Percentiles rank a stretch among this genome's conserved stretches.
Conservation (phyloP, 495 filamentous ascomycete genomes). For the Annulohypoxylon nitens region DNA sequence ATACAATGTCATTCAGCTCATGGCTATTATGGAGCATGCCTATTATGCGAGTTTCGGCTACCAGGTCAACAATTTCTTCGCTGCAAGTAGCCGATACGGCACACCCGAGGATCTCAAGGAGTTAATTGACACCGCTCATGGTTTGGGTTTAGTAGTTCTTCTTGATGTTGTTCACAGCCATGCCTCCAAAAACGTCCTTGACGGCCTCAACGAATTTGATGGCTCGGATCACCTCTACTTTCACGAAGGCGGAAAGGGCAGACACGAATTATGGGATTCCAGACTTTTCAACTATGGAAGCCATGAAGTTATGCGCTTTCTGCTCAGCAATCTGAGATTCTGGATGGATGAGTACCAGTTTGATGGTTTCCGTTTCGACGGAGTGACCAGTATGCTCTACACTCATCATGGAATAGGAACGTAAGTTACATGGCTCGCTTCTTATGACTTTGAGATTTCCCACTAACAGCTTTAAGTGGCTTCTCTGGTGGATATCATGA, state of each 20-base stretch:
- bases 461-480: conserved; percentile 67
- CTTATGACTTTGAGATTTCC: not conserved
- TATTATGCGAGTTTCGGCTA: conserved; percentile 99
- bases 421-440: conserved; percentile 68
- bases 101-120: conserved; percentile 96
- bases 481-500: conserved; percentile 99
- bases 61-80: conserved; percentile 98
- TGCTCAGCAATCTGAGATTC: conserved; percentile 94
- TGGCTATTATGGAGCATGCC: conserved; percentile 99
- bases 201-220: conserved; percentile 95
- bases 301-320: conserved; percentile 93
- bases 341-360: conserved; percentile 99
- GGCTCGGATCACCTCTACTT: conserved; percentile 96
- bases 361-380: conserved; percentile 97
- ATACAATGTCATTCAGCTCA: conserved; percentile 98
- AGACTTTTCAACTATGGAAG: conserved; percentile 96
- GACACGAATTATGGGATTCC: conserved; percentile 95
- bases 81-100: conserved; percentile 95
- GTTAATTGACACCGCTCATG: conserved; percentile 93
- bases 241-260: conserved; percentile 84
- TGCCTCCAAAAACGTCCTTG: conserved; percentile 94
- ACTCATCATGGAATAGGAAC: conserved; percentile 96
- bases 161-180: conserved; percentile 98
- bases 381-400: conserved; percentile 98
- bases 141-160: conserved; percentile 89